phyloP scores from a whole-genome alignment of 768 basidiomycete genomes.

The Boletus insuetus region DNA sequence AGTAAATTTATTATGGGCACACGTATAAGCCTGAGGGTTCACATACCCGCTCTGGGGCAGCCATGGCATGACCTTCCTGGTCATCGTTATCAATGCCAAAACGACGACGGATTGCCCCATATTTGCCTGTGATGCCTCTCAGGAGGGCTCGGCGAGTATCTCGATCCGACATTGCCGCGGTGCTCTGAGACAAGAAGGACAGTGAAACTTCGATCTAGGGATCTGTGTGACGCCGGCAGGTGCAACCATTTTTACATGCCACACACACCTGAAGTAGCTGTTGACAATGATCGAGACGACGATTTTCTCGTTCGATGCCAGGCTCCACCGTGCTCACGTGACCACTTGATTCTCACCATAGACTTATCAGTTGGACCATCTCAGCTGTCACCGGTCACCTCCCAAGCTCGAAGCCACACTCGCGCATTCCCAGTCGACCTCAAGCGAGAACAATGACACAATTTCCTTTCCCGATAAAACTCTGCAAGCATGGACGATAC shows the following conservation, averaged over 20 bases:
- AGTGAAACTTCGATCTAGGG: not conserved
- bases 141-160: not conserved
- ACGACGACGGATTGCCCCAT: not conserved
- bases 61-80: slow-evolving; percentile 6
- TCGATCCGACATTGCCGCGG: not conserved
- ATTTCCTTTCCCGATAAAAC: too few relatives aligned
- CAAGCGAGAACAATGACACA: too few relatives aligned
- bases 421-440: too few relatives aligned
- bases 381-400: too few relatives aligned
- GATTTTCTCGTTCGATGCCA: not conserved
- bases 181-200: not conserved
- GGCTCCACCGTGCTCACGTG: too few relatives aligned
- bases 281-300: not conserved
- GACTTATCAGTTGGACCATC: too few relatives aligned
- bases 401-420: too few relatives aligned
- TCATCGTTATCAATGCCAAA: not conserved
- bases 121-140: not conserved
- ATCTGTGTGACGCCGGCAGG: not conserved
- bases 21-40: not conserved
- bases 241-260: too few relatives aligned
- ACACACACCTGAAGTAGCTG: not conserved
- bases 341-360: too few relatives aligned
- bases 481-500: too few relatives aligned
- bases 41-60: slow-evolving; percentile 2
- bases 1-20: too few relatives aligned